Percentiles rank a stretch among this genome's conserved stretches.
phyloP scores from a whole-genome alignment of 2,329 filamentous ascomycete species.

The Sphaerostilbella broomeana region DNA sequence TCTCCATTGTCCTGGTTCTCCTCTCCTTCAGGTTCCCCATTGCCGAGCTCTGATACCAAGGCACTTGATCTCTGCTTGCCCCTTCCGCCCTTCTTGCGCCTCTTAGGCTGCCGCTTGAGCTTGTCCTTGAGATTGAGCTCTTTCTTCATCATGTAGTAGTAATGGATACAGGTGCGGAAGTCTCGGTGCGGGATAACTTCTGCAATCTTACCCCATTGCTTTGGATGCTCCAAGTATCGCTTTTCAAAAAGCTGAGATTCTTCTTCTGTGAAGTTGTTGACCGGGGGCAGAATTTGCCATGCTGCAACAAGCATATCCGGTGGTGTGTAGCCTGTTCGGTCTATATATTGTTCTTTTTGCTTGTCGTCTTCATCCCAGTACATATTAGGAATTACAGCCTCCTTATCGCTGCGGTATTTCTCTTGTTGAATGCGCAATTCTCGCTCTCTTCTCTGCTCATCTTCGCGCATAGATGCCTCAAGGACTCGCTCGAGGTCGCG shows the following conservation, averaged over 20 bases:
- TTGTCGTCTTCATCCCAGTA: constrained; percentile 56
- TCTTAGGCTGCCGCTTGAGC: constrained; percentile 56
- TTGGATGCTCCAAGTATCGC: constrained; percentile 66
- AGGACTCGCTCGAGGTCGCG: constrained; percentile 66
- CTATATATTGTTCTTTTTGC: constrained; percentile 52
- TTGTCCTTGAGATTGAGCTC: constrained; percentile 71
- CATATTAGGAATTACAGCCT: constrained; percentile 68
- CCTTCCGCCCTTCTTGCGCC: constrained; percentile 49
- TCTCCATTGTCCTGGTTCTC: constrained; percentile 52
- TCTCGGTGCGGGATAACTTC: constrained; percentile 60
- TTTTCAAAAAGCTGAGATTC: constrained; percentile 67
- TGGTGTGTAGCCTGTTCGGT: constrained; percentile 58
- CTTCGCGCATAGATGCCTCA: constrained; percentile 63
- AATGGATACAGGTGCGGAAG: constrained; percentile 75
- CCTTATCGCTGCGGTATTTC: constrained; percentile 67
- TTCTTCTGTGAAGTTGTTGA: constrained; percentile 67
- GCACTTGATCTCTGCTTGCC: constrained; percentile 56
- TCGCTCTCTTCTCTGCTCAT: constrained; percentile 63
- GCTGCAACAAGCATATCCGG: constrained; percentile 60
- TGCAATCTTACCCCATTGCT: constrained; percentile 76
- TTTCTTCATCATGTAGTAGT: constrained; percentile 78
- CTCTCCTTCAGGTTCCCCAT: constrained; percentile 50
- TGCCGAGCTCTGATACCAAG: constrained; percentile 60
- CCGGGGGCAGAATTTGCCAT: constrained; percentile 65
- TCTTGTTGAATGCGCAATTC: constrained; percentile 58